Base-by-base conservation (phyloP, 345 rosid genomes). In the thale cress (Arabidopsis thaliana) region DNA sequence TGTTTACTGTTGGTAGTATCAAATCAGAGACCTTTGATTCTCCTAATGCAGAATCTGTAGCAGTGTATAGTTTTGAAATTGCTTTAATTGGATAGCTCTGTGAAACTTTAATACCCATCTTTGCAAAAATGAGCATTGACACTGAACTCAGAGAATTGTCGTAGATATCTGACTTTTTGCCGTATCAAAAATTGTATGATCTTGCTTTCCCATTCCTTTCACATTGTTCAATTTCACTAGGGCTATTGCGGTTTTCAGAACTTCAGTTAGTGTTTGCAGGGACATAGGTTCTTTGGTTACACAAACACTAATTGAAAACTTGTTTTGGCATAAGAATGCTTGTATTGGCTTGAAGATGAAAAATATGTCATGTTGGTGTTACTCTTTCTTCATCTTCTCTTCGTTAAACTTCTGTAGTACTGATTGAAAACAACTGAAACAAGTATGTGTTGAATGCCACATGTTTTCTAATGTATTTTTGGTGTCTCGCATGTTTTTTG, bases 401-500 rank as follows among this genome's bases (percentile, higher is more conserved):
- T 74, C 41, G 23, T 11, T 32, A 36, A 33, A 67, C 7, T 36
- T 65, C 1, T 22, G 51, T 57, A 45, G 64, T 46, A 7, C 61
- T 34, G 59, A 51, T n/a, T 65, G 69, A 28, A 14, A 13, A 0
- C 11, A 49, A n/a, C 8, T 34, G 28, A 10, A 50, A 28, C 59
- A 69, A 45, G 8, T 55, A 42, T 44, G 68, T 58, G 59, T 57
- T 48, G 38, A 30, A 30, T 70, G 60, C 14, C 3, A 8, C 13
- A 38, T 60, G 44, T 73, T 63, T 73, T 63, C 69, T 75, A 59
- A 69, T 62, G 8, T 52, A 7, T 49, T 40, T 40, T 4, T 4
- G 16, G 37, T 65, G 25, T 63, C 55, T 82, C 41, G 52, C 24
- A 46, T 59, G 60, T 60, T 34, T 74, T 57, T 58, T 79, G 67